A percentile compares a stretch with the other conserved stretches of the same genome.
phyloP scores from a whole-genome alignment of 257 asterid genomes.

The Plantago ovata region DNA sequence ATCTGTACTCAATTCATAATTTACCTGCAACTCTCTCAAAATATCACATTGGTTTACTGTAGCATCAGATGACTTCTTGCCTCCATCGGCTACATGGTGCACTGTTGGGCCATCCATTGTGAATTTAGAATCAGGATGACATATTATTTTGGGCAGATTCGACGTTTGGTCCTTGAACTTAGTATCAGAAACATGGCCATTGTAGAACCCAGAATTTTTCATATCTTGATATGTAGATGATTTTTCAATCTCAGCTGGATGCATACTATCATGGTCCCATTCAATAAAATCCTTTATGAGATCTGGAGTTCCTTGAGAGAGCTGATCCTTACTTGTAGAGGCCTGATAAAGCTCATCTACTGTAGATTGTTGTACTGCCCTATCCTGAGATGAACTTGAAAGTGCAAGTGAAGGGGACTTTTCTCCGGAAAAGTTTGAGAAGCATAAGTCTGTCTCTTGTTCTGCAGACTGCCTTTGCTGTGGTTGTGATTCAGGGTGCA shows the following conservation, averaged over 20 bases:
- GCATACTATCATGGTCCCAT: slow-evolving; percentile 22
- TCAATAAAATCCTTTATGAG: slow-evolving; percentile 23
- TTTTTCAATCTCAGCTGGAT: slow-evolving; percentile 24
- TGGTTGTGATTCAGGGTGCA: slow-evolving; percentile 13
- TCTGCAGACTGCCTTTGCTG: slow-evolving; percentile 9
- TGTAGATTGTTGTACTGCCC: slow-evolving; percentile 19
- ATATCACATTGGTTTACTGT: slow-evolving; percentile 25
- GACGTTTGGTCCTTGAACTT: slow-evolving; percentile 25
- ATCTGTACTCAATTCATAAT: slow-evolving; percentile 22
- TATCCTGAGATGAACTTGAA: slow-evolving; percentile 31
- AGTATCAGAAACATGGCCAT: slow-evolving; percentile 20
- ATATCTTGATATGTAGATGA: slow-evolving; percentile 19
- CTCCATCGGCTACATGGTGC: slow-evolving; percentile 19
- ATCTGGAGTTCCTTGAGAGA: slow-evolving; percentile 21
- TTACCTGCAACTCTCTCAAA: slow-evolving; percentile 22
- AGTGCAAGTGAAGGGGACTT: slow-evolving; percentile 33
- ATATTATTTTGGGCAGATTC: slow-evolving; percentile 31
- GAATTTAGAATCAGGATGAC: slow-evolving; percentile 31
- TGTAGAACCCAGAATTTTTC: slow-evolving; percentile 13
- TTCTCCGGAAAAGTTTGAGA: slow-evolving; percentile 23
- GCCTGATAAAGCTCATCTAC: slow-evolving; percentile 25
- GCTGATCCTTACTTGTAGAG: slow-evolving; percentile 24
- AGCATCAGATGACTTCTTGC: slow-evolving; percentile 21
- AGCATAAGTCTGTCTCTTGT: slow-evolving; percentile 24
- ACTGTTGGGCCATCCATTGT: slow-evolving; percentile 24